phyloP scores from a whole-genome alignment of 306 rosid genomes.

The Castanea mollissima region DNA sequence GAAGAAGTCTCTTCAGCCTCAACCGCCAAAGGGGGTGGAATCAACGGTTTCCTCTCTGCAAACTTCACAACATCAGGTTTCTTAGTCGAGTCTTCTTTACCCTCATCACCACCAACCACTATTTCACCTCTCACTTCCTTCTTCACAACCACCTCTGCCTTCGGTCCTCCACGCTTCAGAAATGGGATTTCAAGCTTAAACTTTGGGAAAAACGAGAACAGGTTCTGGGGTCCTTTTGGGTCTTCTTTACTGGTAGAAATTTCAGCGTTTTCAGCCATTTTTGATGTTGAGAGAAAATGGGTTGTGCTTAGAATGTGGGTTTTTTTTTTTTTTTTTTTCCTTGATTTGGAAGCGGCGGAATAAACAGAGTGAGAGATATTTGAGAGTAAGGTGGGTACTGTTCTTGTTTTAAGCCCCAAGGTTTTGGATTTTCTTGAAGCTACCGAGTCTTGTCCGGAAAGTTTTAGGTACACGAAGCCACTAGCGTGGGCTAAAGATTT shows the following conservation, averaged over 20 bases:
- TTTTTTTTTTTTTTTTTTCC: background rate
- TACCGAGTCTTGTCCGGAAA: too few species aligned
- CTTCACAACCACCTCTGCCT: background rate
- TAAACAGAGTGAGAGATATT: conserved; percentile 3
- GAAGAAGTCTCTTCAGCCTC: conserved; percentile 42
- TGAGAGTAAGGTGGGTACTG: too few species aligned
- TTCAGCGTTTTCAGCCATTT: conserved; percentile 51
- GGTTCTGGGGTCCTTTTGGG: conserved; percentile 21
- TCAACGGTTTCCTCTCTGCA: conserved; percentile 43
- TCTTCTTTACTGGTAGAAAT: conserved; percentile 19
- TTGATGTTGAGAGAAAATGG: background rate
- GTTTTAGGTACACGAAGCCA: too few species aligned
- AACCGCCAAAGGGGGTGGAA: conserved; percentile 47
- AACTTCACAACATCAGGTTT: conserved; percentile 52
- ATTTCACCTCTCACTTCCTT: conserved; percentile 2
- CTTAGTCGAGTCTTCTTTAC: background rate
- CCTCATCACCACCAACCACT: conserved; percentile 12
- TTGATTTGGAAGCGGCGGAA: conserved; percentile 27
- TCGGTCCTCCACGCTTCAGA: conserved; percentile 27
- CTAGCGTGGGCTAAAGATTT: too few species aligned
- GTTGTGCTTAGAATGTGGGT: background rate
- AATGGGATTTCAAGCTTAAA: conserved; percentile 56
- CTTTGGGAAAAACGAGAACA: conserved; percentile 51
- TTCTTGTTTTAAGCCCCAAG: too few species aligned
- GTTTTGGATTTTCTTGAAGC: background rate